Percentiles rank a stretch among this genome's conserved stretches.
These are phyloP conservation scores for Crotalaria pallida DNA, from an alignment of 306 rosid genomes.

Conservation along the genomic window DNA sequence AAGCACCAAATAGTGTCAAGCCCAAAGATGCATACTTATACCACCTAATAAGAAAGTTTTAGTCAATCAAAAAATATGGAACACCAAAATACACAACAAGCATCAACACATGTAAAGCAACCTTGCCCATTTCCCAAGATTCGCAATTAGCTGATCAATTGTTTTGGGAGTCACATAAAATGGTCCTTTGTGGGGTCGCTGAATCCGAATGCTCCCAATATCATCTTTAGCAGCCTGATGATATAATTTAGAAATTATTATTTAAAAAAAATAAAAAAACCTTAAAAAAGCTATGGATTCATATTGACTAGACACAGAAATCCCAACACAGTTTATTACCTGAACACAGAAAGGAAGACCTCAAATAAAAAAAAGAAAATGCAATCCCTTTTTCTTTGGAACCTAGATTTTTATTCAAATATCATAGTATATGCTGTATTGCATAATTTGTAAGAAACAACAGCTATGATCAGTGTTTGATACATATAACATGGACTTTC, in stretches of 20 bases:
- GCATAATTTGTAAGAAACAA: constrained; percentile 15
- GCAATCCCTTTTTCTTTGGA: constrained; percentile 11
- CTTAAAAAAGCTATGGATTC: background rate
- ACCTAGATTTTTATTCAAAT: background rate
- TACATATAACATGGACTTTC: background rate
- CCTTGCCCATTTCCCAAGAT: constrained; percentile 99
- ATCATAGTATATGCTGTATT: background rate
- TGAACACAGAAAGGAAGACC: constrained; percentile 12
- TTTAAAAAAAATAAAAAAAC: background rate
- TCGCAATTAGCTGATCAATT: constrained; percentile 83
- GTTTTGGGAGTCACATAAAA: constrained; percentile 88
- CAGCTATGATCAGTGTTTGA: background rate
- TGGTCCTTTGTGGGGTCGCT: constrained; percentile 92
- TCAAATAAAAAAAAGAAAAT: background rate
- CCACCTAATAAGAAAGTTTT: constrained; percentile 53
- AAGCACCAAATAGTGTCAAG: constrained; percentile 70
- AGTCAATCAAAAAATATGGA: constrained; percentile 19
- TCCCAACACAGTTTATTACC: background rate
- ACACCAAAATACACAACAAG: background rate
- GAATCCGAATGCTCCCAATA: constrained; percentile 74
- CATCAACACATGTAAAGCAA: constrained; percentile 24
- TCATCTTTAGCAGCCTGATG: constrained; percentile 92
- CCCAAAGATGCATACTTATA: constrained; percentile 89
- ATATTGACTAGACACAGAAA: background rate
- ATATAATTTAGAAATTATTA: constrained; percentile 22